Evolutionary conservation across 208 protist species (phyloP), one percentile per base, ranked within the genome.

Genomic region (Crithidia mellificae): DNA sequence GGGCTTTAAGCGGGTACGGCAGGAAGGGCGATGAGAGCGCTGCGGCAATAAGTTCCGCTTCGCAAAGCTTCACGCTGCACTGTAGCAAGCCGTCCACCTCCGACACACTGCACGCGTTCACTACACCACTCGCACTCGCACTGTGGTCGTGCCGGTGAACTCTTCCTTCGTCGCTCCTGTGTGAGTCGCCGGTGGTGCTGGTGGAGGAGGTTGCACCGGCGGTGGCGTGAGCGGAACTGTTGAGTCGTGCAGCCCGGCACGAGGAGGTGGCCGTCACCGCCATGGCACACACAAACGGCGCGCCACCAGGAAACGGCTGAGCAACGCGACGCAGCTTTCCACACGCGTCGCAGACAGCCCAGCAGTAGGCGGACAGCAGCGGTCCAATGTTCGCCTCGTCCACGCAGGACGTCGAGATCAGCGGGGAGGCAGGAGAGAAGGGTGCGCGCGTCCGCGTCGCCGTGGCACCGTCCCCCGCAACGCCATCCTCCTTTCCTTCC

Each of bases 291-390:
- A 94, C 80, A 73, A 94, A 94, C 30, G 89, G 89, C 7, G 83
- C 76, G 0, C 86, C 89, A 54, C 89, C 89, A 2, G 89, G 89
- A 50, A 92, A 94, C 6, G 89, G 89, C 64, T 94, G 89, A n/a
- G 87, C 82, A 19, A 90, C 71, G 41, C 84, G 84, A n/a, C 89
- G 72, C 56, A 94, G 59, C 65, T 94, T 94, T 24, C 89, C 89
- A 50, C 89, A 94, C 17, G 53, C 46, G 38, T 92, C 89, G 59
- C 89, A 94, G 30, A 79, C 76, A 15, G 84, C 77, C 86, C 87
- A 94, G 68, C 89, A 94, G 58, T 88, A 92, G 27, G 80, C 78
- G 7, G 83, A 85, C 22, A 92, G 72, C 22, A 86, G 56, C 41
- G 71, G 70, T 2, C 73, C 77, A 39, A 81, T 67, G 49, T 77